Percentiles rank a stretch among this genome's conserved stretches.
These are phyloP conservation scores for Luffa acutangula DNA, from an alignment of 306 rosid species.

Conservation along the genomic window DNA sequence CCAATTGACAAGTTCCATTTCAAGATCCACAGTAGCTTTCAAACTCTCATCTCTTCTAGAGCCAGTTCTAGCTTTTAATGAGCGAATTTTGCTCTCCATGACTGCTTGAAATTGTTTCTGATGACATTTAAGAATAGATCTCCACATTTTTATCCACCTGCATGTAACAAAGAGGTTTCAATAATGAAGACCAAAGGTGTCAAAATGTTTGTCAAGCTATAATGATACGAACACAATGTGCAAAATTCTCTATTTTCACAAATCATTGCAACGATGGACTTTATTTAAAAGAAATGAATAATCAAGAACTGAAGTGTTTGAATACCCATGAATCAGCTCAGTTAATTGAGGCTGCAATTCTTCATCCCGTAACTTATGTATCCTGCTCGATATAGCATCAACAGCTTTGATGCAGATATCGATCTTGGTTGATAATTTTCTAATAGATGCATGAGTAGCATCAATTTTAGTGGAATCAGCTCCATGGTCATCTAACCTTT, in stretches of 20 bases:
- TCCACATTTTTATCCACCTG: slow-evolving; percentile 97
- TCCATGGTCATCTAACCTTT: slow-evolving; percentile 66
- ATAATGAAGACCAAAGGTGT: slow-evolving; percentile 10
- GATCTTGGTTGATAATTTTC: slow-evolving; percentile 64
- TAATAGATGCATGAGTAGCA: slow-evolving; percentile 64
- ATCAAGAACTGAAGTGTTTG: not conserved
- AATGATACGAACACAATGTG: not conserved
- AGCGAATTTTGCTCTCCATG: slow-evolving; percentile 75
- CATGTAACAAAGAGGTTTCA: slow-evolving; percentile 13
- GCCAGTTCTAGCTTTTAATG: slow-evolving; percentile 49
- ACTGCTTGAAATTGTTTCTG: slow-evolving; percentile 88
- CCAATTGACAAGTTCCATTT: slow-evolving; percentile 92
- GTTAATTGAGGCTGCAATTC: slow-evolving; percentile 88
- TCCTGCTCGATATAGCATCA: slow-evolving; percentile 63
- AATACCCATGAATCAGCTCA: slow-evolving; percentile 76
- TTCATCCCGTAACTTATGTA: slow-evolving; percentile 79
- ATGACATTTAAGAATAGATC: slow-evolving; percentile 81
- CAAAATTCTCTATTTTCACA: not conserved
- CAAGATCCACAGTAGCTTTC: slow-evolving; percentile 83
- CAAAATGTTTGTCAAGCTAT: not conserved
- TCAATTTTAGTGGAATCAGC: slow-evolving; percentile 84
- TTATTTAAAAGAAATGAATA: not conserved
- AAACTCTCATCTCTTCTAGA: slow-evolving; percentile 59
- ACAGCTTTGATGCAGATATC: slow-evolving; percentile 69
- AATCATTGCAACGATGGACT: not conserved